Percentiles rank a stretch among this genome's conserved stretches.
Evolutionary conservation across 345 rosid genomes (phyloP).

Genomic region (Gossypium stocksii): DNA sequence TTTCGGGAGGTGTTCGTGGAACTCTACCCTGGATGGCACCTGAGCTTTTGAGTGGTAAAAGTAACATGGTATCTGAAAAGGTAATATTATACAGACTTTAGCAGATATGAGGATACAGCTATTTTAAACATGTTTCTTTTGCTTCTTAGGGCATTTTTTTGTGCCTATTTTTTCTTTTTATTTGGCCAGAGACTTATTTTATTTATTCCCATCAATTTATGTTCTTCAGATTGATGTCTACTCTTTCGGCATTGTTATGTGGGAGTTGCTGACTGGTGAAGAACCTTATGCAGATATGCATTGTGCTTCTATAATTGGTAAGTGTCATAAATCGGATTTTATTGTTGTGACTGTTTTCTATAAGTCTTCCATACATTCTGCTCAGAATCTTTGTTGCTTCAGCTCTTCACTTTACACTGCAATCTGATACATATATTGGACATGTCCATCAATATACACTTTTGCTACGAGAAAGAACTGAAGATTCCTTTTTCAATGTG

Average conservation of each 20-base stretch:
- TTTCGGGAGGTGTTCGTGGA: constrained; percentile 98
- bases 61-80: constrained; percentile 97
- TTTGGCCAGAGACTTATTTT: neutral
- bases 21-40: constrained; percentile 99
- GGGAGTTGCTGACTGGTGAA: constrained; percentile 95
- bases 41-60: constrained; percentile 96
- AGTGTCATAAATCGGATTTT: constrained; percentile 3
- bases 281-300: constrained; percentile 95
- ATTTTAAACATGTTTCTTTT: constrained; percentile 5
- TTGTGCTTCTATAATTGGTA: constrained; percentile 95
- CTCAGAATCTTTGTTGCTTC: neutral
- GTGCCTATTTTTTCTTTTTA: neutral
- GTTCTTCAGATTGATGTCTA: constrained; percentile 83
- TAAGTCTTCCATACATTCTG: neutral
- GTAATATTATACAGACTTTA: constrained; percentile 28
- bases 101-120: neutral
- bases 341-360: neutral
- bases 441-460: neutral
- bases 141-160: neutral
- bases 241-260: constrained; percentile 97
- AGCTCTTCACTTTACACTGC: neutral
- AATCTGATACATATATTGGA: neutral
- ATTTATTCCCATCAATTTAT: constrained; percentile 4
- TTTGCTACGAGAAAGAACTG: neutral
- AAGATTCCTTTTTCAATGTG: neutral